Conservation (phyloP, 2,329 filamentous ascomycete genomes). For the Apiospora kogelbergensis region DNA sequence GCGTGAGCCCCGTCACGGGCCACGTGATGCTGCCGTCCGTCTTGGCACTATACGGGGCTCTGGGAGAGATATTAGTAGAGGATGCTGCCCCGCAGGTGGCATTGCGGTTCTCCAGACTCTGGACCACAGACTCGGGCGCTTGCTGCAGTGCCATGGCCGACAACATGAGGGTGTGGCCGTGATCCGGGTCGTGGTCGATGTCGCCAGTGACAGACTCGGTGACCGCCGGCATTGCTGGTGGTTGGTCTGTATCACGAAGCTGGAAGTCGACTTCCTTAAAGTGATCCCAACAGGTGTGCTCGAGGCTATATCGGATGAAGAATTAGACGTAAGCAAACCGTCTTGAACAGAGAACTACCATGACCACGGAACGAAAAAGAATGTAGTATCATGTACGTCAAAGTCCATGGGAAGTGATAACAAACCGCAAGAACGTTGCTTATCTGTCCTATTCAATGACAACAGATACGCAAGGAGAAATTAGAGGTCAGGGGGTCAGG, state of each 20-base stretch:
- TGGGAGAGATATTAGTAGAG: too few relatives aligned
- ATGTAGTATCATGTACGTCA: too few relatives aligned
- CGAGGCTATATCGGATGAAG: background rate
- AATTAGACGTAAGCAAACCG: too few relatives aligned
- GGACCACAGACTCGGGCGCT: slow-evolving; percentile 19
- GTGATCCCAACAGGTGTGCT: background rate
- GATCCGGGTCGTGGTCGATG: slow-evolving; percentile 49
- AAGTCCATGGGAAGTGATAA: too few relatives aligned
- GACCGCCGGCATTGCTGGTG: background rate
- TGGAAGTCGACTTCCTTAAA: background rate
- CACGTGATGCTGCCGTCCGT: slow-evolving; percentile 29
- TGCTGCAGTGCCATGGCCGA: slow-evolving; percentile 27
- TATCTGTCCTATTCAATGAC: background rate
- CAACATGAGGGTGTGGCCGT: slow-evolving; percentile 30
- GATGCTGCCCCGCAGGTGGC: background rate
- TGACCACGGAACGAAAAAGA: too few relatives aligned
- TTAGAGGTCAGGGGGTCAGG: background rate
- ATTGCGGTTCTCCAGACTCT: slow-evolving; percentile 12
- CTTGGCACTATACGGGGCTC: background rate
- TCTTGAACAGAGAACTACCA: too few relatives aligned
- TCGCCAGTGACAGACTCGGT: slow-evolving; percentile 40
- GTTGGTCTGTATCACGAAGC: background rate
- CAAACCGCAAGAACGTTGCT: too few relatives aligned
- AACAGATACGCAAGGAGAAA: background rate
- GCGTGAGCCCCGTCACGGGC: slow-evolving; percentile 39